A percentile compares a stretch with the other conserved stretches of the same genome.
Evolutionary conservation across 2,329 filamentous ascomycete species (phyloP).

Genomic region (Escovopsis weberi): DNA sequence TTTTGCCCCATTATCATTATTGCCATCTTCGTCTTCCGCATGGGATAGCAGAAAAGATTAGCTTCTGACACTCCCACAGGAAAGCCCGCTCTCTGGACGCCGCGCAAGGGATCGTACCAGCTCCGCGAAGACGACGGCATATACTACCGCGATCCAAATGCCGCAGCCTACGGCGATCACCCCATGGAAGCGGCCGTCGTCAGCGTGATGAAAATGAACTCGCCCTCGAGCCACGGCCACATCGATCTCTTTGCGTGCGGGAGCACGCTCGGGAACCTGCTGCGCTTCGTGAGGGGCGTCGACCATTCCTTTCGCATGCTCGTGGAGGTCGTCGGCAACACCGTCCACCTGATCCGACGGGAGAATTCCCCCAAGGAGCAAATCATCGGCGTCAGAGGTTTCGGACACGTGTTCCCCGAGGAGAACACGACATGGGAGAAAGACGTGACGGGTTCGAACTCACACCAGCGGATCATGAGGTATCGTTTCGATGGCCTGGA

Average conservation of each 20-base stretch:
- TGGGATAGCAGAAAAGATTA: neutral
- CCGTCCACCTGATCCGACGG: constrained; percentile 47
- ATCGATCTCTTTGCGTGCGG: constrained; percentile 34
- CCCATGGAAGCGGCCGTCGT: constrained; percentile 35
- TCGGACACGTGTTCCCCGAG: constrained; percentile 52
- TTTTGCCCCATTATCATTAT: too few relatives aligned
- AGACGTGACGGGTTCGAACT: constrained; percentile 37
- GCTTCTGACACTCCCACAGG: constrained; percentile 10
- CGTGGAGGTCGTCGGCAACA: constrained; percentile 38
- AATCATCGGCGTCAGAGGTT: constrained; percentile 42
- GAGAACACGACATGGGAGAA: constrained; percentile 49
- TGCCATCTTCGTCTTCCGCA: neutral
- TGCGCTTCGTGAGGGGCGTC: constrained; percentile 35
- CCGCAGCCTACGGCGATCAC: constrained; percentile 32
- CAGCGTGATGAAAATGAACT: constrained; percentile 19
- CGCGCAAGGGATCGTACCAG: constrained; percentile 11
- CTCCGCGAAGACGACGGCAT: constrained; percentile 29
- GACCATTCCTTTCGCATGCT: constrained; percentile 41
- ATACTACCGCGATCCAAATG: constrained; percentile 41
- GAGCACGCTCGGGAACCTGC: constrained; percentile 45
- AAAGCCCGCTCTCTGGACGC: constrained; percentile 19
- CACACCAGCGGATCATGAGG: constrained; percentile 46
- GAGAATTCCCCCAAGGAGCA: constrained; percentile 44
- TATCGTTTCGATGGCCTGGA: constrained; percentile 36
- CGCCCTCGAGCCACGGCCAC: neutral